phyloP scores from a whole-genome alignment of 768 basidiomycete species.

The Russula virescens region DNA sequence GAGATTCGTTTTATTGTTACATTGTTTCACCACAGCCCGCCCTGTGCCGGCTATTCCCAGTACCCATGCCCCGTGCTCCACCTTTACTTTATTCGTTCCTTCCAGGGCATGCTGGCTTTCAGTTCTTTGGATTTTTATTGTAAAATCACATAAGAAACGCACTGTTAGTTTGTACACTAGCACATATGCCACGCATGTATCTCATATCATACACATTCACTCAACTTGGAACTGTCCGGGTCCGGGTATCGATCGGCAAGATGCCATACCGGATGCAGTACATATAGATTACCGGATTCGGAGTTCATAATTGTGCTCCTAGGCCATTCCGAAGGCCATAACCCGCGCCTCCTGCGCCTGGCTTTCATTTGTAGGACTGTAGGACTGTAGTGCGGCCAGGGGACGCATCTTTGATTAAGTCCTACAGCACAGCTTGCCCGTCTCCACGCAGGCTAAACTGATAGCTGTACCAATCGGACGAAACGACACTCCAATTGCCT shows the following conservation, averaged over 20 bases:
- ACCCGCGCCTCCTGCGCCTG: not conserved
- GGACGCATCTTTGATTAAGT: too few species aligned
- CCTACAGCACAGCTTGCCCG: not conserved
- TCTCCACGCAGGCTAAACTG: not conserved
- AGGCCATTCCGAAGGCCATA: not conserved
- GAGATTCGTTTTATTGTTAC: not conserved
- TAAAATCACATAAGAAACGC: not conserved
- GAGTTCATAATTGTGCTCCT: not conserved
- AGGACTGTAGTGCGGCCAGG: not conserved
- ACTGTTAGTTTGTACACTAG: not conserved
- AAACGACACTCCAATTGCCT: not conserved
- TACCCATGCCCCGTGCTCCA: not conserved
- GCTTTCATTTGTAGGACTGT: too few species aligned
- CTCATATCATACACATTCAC: conserved; percentile 3
- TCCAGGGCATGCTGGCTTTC: not conserved
- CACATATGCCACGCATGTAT: conserved; percentile 9
- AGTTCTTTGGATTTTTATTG: not conserved
- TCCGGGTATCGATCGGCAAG: too few species aligned
- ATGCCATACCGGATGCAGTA: not conserved
- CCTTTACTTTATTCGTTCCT: not conserved
- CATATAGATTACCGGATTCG: too few species aligned
- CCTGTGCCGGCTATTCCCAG: not conserved
- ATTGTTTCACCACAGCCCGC: not conserved
- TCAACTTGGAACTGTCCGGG: too few species aligned
- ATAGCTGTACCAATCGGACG: not conserved